These are phyloP conservation scores for Senecio squalidus DNA, from an alignment of 140 eudicot genomes.

Conservation along the genomic window DNA sequence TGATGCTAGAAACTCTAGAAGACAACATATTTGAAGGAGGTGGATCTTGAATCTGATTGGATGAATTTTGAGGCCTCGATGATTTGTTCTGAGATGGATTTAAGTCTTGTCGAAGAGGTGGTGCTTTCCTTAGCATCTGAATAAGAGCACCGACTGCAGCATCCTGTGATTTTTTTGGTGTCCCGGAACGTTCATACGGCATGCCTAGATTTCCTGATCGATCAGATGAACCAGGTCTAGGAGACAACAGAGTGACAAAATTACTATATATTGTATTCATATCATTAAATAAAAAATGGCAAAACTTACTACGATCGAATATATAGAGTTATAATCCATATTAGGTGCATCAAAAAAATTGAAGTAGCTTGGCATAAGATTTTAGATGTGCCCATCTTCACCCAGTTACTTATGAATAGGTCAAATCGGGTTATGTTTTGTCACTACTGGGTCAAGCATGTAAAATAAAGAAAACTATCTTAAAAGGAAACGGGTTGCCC, in stretches of 20 bases:
- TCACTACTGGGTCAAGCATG: too few relatives aligned
- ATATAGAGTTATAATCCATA: too few relatives aligned
- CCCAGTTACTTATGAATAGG: too few relatives aligned
- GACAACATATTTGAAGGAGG: conserved; percentile 30
- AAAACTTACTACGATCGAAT: too few relatives aligned
- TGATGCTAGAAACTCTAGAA: conserved; percentile 37
- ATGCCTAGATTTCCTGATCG: conserved; percentile 32
- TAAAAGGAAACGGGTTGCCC: too few relatives aligned
- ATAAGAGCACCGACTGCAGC: conserved; percentile 86
- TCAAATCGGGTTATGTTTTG: too few relatives aligned
- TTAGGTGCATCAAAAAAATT: too few relatives aligned
- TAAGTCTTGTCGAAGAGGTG: conserved; percentile 65
- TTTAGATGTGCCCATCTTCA: too few relatives aligned
- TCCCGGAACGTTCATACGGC: conserved; percentile 37
- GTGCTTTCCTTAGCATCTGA: conserved; percentile 78
- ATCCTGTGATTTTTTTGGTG: conserved; percentile 63
- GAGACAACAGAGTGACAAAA: conserved; percentile 7
- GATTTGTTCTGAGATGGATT: conserved; percentile 27
- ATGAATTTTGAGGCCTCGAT: conserved; percentile 23
- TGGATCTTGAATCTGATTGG: conserved; percentile 21
- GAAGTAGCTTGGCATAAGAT: too few relatives aligned
- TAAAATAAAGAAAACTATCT: too few relatives aligned
- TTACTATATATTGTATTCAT: not conserved
- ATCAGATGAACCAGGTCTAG: conserved; percentile 67
- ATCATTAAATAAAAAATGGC: not conserved